These are phyloP conservation scores for Davidsoniella eucalypti DNA, from an alignment of 2,329 filamentous ascomycete genomes.

Conservation along the genomic window DNA sequence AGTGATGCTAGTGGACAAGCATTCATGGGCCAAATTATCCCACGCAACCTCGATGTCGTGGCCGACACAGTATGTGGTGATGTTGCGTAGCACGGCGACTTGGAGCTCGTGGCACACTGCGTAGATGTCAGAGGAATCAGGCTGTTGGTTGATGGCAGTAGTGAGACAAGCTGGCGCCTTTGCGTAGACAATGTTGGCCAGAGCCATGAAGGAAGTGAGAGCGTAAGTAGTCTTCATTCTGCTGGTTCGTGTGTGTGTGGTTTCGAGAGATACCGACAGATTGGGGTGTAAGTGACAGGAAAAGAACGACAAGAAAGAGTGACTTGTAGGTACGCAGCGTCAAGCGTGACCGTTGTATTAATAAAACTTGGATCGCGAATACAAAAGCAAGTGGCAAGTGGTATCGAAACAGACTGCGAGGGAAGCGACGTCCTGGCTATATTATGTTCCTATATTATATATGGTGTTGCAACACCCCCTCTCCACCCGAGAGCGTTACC, in stretches of 20 bases:
- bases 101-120: conserved; percentile 13
- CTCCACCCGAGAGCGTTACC: no score
- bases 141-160: conserved; percentile 12
- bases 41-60: conserved; percentile 10
- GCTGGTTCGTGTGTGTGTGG: neutral
- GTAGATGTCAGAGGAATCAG: conserved; percentile 8
- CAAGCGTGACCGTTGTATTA: conserved; percentile 7
- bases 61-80: conserved; percentile 10
- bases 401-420: neutral
- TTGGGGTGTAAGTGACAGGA: neutral
- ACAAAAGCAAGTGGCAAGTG: neutral
- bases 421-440: neutral
- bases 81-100: conserved; percentile 12
- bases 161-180: conserved; percentile 14
- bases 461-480: no score
- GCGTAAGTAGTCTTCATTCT: conserved; percentile 9
- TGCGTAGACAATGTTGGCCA: conserved; percentile 5
- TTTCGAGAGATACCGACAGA: neutral
- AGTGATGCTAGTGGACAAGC: conserved; percentile 6
- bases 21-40: conserved; percentile 10
- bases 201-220: conserved; percentile 9
- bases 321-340: conserved; percentile 2
- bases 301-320: neutral
- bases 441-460: no score
- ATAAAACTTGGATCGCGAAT: neutral